Percentiles rank a stretch among this genome's conserved stretches.
Conservation (phyloP, 164 flowering plant species). For the Berberis thunbergii region DNA sequence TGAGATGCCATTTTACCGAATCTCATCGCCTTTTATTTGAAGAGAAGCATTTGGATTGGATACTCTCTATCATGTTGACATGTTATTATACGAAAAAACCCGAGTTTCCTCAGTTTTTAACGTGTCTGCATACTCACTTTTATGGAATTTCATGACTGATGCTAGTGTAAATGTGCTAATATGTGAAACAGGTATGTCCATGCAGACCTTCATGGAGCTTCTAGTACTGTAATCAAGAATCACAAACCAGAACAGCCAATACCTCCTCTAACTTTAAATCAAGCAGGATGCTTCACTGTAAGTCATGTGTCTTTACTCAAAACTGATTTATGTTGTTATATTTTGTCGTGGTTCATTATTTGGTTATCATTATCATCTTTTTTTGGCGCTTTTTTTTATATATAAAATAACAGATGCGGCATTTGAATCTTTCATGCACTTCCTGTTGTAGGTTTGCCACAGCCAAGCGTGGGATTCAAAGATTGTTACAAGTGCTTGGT, state of each 20-base stretch:
- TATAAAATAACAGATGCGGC: too few relatives aligned
- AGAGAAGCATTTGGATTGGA: too few relatives aligned
- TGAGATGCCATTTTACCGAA: too few relatives aligned
- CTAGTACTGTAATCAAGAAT: slow-evolving; percentile 91
- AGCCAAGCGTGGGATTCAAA: slow-evolving; percentile 98
- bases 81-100: too few relatives aligned
- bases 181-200: slow-evolving; percentile 69
- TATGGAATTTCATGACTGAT: too few relatives aligned
- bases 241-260: slow-evolving; percentile 78
- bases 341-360: too few relatives aligned
- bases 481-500: slow-evolving; percentile 99
- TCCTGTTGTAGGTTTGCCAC: slow-evolving; percentile 72
- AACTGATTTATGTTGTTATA: too few relatives aligned
- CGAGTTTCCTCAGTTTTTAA: too few relatives aligned
- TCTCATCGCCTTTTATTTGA: too few relatives aligned
- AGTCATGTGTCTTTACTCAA: slow-evolving; percentile 15
- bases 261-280: slow-evolving; percentile 91
- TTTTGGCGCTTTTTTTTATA: neutral
- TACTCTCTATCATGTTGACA: too few relatives aligned
- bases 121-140: too few relatives aligned
- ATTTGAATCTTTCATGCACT: neutral
- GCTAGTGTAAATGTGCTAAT: slow-evolving; percentile 5
- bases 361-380: too few relatives aligned
- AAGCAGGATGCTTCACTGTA: slow-evolving; percentile 95
- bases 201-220: slow-evolving; percentile 98